These are phyloP conservation scores for Colletotrichum tanaceti DNA, from an alignment of 2,329 filamentous ascomycete genomes.

Conservation along the genomic window DNA sequence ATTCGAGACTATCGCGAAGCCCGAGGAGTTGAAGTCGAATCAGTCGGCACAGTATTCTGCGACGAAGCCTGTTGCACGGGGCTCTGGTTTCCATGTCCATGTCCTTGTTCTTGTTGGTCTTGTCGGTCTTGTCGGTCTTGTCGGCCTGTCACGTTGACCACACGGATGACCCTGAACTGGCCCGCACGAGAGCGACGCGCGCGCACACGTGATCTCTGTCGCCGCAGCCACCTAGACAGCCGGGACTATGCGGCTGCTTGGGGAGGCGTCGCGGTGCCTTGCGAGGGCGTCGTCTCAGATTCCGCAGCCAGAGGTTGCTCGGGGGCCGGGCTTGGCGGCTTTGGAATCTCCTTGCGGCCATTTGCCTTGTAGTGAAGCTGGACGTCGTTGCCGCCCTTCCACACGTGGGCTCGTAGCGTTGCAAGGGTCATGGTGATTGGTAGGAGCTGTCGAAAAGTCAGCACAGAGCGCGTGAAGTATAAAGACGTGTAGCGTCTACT, in stretches of 20 bases:
- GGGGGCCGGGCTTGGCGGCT: slow-evolving; percentile 43
- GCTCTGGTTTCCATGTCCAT: too few relatives aligned
- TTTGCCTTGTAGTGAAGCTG: slow-evolving; percentile 92
- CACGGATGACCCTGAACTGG: background rate
- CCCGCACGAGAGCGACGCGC: background rate
- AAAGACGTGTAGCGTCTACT: slow-evolving; percentile 47
- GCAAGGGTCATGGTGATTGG: slow-evolving; percentile 91
- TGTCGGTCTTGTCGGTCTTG: background rate
- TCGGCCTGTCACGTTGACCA: slow-evolving; percentile 2
- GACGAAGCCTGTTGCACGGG: slow-evolving; percentile 3
- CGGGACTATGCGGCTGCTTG: slow-evolving; percentile 18
- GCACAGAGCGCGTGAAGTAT: background rate
- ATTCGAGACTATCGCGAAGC: slow-evolving; percentile 17
- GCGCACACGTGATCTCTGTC: slow-evolving; percentile 1
- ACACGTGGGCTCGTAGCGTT: slow-evolving; percentile 89
- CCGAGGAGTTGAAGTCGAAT: background rate
- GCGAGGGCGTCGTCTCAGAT: slow-evolving; percentile 26
- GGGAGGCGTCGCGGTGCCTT: slow-evolving; percentile 35
- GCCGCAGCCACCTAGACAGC: slow-evolving; percentile 2
- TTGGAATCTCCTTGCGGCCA: slow-evolving; percentile 75
- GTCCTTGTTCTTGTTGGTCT: background rate
- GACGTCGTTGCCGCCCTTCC: slow-evolving; percentile 95
- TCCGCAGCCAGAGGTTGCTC: slow-evolving; percentile 26
- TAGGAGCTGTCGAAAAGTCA: slow-evolving; percentile 63
- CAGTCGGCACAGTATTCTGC: slow-evolving; percentile 7